Evolutionary conservation across 768 basidiomycete species (phyloP).

Genomic region (Boletus rubescentipes): DNA sequence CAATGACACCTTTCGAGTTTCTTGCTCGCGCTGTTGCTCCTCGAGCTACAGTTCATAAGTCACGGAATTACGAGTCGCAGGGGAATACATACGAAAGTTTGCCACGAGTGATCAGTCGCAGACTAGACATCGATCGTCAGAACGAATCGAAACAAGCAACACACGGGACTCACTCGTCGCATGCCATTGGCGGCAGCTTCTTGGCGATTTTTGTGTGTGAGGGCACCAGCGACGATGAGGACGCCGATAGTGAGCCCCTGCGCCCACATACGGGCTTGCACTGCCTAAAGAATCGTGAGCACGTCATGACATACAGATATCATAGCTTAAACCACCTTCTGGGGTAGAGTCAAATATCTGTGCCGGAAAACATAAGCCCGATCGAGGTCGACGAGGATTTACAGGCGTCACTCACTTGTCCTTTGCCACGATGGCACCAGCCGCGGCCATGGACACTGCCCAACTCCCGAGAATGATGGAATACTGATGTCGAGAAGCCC

Average conservation of each 20-base stretch:
- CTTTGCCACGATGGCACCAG: conserved; percentile 66
- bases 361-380: not conserved
- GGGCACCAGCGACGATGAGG: conserved; percentile 65
- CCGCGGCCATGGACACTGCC: conserved; percentile 64
- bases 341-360: conserved; percentile 29
- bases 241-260: conserved; percentile 79
- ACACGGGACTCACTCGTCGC: conserved; percentile 21
- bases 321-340: conserved; percentile 20
- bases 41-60: conserved; percentile 22
- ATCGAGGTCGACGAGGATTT: not conserved
- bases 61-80: not conserved
- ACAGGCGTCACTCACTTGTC: conserved; percentile 46
- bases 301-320: not conserved
- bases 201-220: conserved; percentile 52
- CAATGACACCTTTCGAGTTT: conserved; percentile 15
- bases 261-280: conserved; percentile 89
- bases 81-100: conserved; percentile 23
- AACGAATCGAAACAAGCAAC: no score
- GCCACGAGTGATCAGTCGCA: conserved; percentile 29
- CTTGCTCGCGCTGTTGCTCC: conserved; percentile 27
- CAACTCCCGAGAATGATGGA: conserved; percentile 73
- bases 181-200: conserved; percentile 32
- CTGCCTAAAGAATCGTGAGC: conserved; percentile 47
- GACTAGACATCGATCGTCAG: conserved; percentile 10
- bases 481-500: conserved; percentile 67